Conservation (phyloP, 805 yeast genomes). For the Candida nemodendra region DNA sequence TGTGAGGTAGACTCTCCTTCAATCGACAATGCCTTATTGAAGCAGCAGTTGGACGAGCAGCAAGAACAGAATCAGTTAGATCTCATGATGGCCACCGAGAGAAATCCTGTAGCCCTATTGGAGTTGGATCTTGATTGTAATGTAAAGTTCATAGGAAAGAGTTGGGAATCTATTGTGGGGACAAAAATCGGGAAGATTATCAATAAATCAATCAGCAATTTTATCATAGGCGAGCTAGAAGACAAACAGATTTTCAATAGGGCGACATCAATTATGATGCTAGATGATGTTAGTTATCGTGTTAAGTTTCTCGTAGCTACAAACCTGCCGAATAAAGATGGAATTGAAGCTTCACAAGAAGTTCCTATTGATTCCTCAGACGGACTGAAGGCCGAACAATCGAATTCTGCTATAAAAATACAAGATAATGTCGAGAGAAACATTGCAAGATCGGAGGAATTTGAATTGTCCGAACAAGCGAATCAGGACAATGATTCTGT, state of each 20-base stretch:
- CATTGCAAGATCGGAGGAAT: neutral
- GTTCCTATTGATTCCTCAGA: slow-evolving; percentile 11
- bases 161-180: slow-evolving; percentile 81
- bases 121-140: slow-evolving; percentile 81
- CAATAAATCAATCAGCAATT: slow-evolving; percentile 53
- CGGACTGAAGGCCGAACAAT: slow-evolving; percentile 17
- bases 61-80: slow-evolving; percentile 33
- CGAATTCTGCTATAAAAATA: too few species aligned
- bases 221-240: slow-evolving; percentile 62
- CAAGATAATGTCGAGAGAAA: slow-evolving; percentile 4
- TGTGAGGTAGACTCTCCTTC: slow-evolving; percentile 14
- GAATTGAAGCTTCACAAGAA: neutral
- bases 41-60: too few species aligned
- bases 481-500: slow-evolving; percentile 25
- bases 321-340: slow-evolving; percentile 14
- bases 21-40: slow-evolving; percentile 14
- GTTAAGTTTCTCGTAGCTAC: slow-evolving; percentile 62
- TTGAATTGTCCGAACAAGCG: slow-evolving; percentile 1
- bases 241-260: slow-evolving; percentile 68
- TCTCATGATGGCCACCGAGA: slow-evolving; percentile 59
- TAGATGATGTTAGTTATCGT: slow-evolving; percentile 73
- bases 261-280: slow-evolving; percentile 68
- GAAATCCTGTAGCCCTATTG: slow-evolving; percentile 73
- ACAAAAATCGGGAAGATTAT: slow-evolving; percentile 56
- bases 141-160: slow-evolving; percentile 68